phyloP scores from a whole-genome alignment of 768 basidiomycete species.

The Suillus plorans region DNA sequence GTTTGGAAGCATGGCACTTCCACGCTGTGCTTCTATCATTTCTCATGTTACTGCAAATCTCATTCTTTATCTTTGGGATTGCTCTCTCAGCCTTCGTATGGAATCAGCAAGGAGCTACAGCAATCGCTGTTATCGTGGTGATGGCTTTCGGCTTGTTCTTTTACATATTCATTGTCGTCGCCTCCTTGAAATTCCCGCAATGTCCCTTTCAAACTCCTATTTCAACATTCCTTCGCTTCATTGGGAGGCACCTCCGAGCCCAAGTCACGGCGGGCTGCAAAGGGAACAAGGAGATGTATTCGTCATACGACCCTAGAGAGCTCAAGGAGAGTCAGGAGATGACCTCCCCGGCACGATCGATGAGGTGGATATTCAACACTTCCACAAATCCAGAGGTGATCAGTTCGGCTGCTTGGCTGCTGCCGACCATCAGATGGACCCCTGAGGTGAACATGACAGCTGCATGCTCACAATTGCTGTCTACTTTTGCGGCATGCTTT shows the following conservation, averaged over 20 bases:
- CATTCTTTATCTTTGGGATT: conserved; percentile 2
- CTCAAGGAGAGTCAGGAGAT: background rate
- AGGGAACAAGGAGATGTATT: no score
- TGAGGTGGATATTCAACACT: conserved; percentile 20
- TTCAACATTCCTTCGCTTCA: background rate
- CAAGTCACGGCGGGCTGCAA: no score
- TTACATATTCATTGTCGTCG: background rate
- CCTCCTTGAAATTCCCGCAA: background rate
- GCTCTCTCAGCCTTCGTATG: background rate
- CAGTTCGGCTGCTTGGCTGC: background rate
- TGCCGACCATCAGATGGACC: background rate
- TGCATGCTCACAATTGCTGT: background rate
- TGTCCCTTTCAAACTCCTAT: background rate
- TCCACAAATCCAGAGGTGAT: conserved; percentile 16
- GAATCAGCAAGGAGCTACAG: background rate
- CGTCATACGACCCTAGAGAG: background rate
- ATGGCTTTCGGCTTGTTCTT: background rate
- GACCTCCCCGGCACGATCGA: background rate
- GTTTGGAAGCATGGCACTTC: background rate
- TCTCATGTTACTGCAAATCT: conserved; percentile 7
- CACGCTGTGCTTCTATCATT: background rate
- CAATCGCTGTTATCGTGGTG: background rate
- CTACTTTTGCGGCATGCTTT: background rate
- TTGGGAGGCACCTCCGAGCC: background rate
- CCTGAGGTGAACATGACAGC: background rate